Conservation (phyloP, 73 alveolate genomes). For the Paramecium caudatum region DNA sequence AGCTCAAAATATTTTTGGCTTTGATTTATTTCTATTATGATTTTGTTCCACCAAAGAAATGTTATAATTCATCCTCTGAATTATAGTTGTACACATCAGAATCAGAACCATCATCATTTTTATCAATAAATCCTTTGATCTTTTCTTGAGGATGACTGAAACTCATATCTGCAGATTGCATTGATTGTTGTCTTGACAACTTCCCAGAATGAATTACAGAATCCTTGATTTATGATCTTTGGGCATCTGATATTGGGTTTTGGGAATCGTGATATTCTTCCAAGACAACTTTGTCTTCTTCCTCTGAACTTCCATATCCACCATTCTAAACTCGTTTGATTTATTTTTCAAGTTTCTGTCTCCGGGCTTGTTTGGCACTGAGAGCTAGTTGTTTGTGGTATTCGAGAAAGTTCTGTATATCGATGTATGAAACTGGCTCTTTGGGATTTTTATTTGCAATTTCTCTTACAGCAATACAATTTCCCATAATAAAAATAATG, state of each 20-base stretch:
- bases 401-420: conserved; percentile 5
- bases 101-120: not conserved
- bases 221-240: conserved; percentile 10
- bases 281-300: conserved; percentile 38
- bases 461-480: conserved; percentile 35
- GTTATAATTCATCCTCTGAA: conserved; percentile 38
- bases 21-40: conserved; percentile 23
- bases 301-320: conserved; percentile 55
- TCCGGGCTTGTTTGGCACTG: not conserved
- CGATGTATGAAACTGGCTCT: not conserved
- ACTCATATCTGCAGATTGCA: not conserved
- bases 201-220: conserved; percentile 9
- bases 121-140: not conserved
- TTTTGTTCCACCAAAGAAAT: conserved; percentile 35
- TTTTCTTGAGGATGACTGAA: not conserved
- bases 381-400: not conserved
- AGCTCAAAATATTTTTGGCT: not conserved
- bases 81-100: conserved; percentile 8
- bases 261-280: not conserved
- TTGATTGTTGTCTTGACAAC: not conserved
- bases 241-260: not conserved
- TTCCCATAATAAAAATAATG: conserved; percentile 45
- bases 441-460: not conserved
- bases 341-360: conserved; percentile 23
- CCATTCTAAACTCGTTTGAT: not conserved